These are phyloP conservation scores for Fusarium xyrophilum DNA, from an alignment of 2,329 filamentous ascomycete genomes.

Conservation along the genomic window DNA sequence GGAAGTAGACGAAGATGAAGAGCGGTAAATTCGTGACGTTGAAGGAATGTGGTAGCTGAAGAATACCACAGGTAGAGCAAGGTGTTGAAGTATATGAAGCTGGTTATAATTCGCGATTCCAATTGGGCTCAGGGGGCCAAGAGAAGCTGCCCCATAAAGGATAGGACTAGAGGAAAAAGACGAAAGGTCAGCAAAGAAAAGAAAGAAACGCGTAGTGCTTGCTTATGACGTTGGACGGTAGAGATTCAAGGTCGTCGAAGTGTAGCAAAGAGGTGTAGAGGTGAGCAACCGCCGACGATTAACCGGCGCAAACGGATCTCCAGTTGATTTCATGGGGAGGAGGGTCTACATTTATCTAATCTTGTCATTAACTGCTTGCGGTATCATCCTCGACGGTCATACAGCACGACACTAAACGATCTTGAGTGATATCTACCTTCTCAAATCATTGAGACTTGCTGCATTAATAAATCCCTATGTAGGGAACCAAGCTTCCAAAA, in stretches of 20 bases:
- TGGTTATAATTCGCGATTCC: background rate
- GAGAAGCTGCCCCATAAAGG: background rate
- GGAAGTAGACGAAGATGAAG: constrained; percentile 1
- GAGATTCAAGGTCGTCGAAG: constrained; percentile 21
- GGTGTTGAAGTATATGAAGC: background rate
- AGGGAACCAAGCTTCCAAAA: background rate
- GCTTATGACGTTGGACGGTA: constrained; percentile 20
- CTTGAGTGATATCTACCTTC: background rate
- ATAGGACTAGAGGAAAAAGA: background rate
- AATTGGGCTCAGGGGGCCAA: background rate
- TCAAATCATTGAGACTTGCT: background rate
- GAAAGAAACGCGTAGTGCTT: constrained; percentile 9
- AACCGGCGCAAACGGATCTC: constrained; percentile 40
- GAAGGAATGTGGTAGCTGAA: background rate
- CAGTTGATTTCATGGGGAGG: background rate
- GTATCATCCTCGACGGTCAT: background rate
- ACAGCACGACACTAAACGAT: background rate
- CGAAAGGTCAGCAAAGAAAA: constrained; percentile 1
- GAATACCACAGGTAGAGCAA: constrained; percentile 19
- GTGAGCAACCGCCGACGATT: constrained; percentile 40
- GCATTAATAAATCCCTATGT: background rate
- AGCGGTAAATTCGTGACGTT: background rate
- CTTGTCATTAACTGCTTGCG: background rate
- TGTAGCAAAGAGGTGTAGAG: constrained; percentile 25
- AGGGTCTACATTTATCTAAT: constrained; percentile 1